Evolutionary conservation across 108 stramenopile species (phyloP).

Genomic region (Conticribra weissflogii): DNA sequence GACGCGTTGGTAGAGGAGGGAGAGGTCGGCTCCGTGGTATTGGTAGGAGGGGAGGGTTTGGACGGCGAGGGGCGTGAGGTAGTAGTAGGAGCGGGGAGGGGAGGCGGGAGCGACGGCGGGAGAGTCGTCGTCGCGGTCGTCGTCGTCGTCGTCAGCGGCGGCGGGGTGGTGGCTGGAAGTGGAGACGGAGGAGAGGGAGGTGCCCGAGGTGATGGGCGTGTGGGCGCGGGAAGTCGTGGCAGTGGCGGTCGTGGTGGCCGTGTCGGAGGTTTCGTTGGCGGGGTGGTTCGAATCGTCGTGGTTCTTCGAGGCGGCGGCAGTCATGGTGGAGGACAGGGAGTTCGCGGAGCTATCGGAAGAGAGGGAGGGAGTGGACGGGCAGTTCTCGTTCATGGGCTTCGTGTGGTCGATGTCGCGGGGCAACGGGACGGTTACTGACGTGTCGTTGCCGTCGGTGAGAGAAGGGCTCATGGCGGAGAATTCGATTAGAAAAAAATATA

Average conservation of each 20-base stretch:
- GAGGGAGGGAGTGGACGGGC: too few relatives aligned
- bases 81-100: conserved; percentile 40
- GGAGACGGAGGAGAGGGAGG: not conserved
- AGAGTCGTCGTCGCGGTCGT: not conserved
- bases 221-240: not conserved
- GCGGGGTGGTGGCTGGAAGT: not conserved
- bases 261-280: not conserved
- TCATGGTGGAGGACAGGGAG: not conserved
- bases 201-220: not conserved
- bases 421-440: too few relatives aligned
- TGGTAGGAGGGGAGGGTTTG: conserved; percentile 56
- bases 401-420: too few relatives aligned
- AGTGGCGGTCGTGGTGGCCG: too few relatives aligned
- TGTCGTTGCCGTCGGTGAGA: too few relatives aligned
- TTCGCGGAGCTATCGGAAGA: too few relatives aligned
- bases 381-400: too few relatives aligned
- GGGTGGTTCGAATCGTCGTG: not conserved
- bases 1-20: conserved; percentile 78
- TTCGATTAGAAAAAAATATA: too few relatives aligned
- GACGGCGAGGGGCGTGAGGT: conserved; percentile 53
- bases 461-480: too few relatives aligned
- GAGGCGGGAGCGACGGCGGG: too few relatives aligned
- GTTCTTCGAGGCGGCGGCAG: not conserved
- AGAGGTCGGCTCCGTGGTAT: conserved; percentile 80
- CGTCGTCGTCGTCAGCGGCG: not conserved